These are phyloP conservation scores for Skeletonema tropicum DNA, from an alignment of 108 stramenopile genomes.

Conservation along the genomic window DNA sequence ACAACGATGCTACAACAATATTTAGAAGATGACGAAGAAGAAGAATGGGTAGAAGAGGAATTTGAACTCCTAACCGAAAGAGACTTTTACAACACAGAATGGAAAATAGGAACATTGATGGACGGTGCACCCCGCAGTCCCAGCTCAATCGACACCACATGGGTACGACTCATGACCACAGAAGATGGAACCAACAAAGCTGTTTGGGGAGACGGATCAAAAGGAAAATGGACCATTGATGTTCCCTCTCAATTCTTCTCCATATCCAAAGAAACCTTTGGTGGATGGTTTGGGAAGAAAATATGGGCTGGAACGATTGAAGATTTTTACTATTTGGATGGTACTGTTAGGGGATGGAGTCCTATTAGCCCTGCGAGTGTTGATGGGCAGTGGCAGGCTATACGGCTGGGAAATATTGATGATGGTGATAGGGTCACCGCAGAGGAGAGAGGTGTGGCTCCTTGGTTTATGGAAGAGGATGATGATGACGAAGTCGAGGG, in stretches of 20 bases:
- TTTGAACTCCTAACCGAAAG: slow-evolving; percentile 74
- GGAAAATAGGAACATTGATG: slow-evolving; percentile 80
- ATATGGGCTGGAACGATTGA: slow-evolving; percentile 84
- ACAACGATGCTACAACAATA: background rate
- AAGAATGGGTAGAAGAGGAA: slow-evolving; percentile 82
- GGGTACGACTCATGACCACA: slow-evolving; percentile 66
- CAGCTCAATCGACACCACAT: slow-evolving; percentile 77
- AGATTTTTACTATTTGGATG: slow-evolving; percentile 82
- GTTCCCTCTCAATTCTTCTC: slow-evolving; percentile 76
- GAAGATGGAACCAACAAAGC: slow-evolving; percentile 74
- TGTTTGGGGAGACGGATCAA: slow-evolving; percentile 71
- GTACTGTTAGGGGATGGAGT: slow-evolving; percentile 85
- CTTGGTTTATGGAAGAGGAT: slow-evolving; percentile 67
- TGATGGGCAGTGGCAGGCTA: slow-evolving; percentile 84
- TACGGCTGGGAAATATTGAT: slow-evolving; percentile 61
- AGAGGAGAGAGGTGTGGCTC: slow-evolving; percentile 79
- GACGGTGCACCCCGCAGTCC: slow-evolving; percentile 40
- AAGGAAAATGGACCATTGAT: slow-evolving; percentile 83
- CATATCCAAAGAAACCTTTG: slow-evolving; percentile 60
- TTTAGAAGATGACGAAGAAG: slow-evolving; percentile 56
- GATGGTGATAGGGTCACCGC: slow-evolving; percentile 53
- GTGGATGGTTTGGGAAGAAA: slow-evolving; percentile 69
- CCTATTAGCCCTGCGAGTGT: slow-evolving; percentile 73
- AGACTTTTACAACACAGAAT: slow-evolving; percentile 80
- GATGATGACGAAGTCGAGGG: slow-evolving; percentile 29